These are phyloP conservation scores for Punctularia strigosozonata DNA, from an alignment of 768 basidiomycete species.

Conservation along the genomic window DNA sequence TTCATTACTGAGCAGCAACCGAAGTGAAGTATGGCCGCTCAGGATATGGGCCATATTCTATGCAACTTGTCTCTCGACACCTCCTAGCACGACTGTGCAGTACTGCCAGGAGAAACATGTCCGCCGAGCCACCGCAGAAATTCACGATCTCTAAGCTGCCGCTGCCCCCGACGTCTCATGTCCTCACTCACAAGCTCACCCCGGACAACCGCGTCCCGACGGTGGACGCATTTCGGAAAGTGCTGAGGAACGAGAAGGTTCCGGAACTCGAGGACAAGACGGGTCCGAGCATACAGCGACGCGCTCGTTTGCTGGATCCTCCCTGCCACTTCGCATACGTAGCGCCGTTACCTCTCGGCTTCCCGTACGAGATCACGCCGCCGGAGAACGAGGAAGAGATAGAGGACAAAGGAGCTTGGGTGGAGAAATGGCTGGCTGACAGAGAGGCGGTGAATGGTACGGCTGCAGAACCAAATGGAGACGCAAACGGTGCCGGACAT, in stretches of 20 bases:
- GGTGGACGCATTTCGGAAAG: conserved; percentile 36
- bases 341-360: conserved; percentile 69
- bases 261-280: too few relatives aligned
- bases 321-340: conserved; percentile 71
- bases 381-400: conserved; percentile 34
- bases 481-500: conserved; percentile 15
- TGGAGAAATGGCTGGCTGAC: conserved; percentile 67
- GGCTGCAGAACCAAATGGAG: conserved; percentile 11
- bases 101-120: too few relatives aligned
- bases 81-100: too few relatives aligned
- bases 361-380: conserved; percentile 67
- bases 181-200: conserved; percentile 35
- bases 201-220: conserved; percentile 49
- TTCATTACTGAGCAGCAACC: too few relatives aligned
- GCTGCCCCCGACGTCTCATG: conserved; percentile 28
- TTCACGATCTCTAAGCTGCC: conserved; percentile 43
- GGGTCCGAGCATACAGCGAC: conserved; percentile 57
- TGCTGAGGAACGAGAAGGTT: too few relatives aligned
- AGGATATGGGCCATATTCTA: too few relatives aligned
- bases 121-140: too few relatives aligned
- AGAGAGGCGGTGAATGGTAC: conserved; percentile 44
- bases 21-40: too few relatives aligned
- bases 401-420: conserved; percentile 45
- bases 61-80: too few relatives aligned
- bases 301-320: conserved; percentile 46